Evolutionary conservation across 140 eudicot species (phyloP).

Genomic region (Ambrosia hybrid): DNA sequence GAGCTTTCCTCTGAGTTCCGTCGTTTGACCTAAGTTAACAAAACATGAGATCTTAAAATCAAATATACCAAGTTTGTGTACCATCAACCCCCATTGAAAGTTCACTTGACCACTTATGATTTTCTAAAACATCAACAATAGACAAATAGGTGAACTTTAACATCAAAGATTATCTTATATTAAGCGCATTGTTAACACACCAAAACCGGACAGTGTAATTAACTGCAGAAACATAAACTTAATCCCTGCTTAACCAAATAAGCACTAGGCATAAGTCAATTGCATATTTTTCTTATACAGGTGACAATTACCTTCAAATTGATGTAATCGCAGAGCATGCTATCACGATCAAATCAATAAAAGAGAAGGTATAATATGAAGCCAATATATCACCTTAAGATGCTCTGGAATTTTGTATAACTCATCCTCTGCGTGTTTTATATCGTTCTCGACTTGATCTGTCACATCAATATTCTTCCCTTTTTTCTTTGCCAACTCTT

Average conservation of each 20-base stretch:
- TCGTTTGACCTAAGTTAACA: constrained; percentile 65
- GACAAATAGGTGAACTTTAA: neutral
- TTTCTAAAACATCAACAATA: neutral
- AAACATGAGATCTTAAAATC: neutral
- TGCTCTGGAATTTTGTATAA: constrained; percentile 90
- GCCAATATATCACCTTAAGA: constrained; percentile 60
- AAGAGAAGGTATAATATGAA: constrained; percentile 11
- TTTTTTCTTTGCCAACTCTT: constrained; percentile 92
- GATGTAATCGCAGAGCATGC: constrained; percentile 2
- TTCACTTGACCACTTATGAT: neutral
- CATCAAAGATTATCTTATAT: neutral
- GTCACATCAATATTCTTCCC: constrained; percentile 66
- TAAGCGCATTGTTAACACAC: neutral
- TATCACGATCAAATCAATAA: neutral
- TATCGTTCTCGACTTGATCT: constrained; percentile 73
- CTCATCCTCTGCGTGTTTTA: constrained; percentile 81
- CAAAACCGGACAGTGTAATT: neutral
- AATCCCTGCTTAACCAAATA: constrained; percentile 6
- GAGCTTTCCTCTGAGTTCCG: constrained; percentile 93
- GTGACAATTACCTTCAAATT: neutral
- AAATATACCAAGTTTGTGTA: no score
- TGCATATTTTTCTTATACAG: neutral
- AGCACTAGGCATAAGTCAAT: constrained; percentile 2
- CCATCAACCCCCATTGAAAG: no score
- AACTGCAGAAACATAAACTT: neutral